These are phyloP conservation scores for Sugiyamaella chiloensis DNA, from an alignment of 805 yeast species.

Conservation along the genomic window DNA sequence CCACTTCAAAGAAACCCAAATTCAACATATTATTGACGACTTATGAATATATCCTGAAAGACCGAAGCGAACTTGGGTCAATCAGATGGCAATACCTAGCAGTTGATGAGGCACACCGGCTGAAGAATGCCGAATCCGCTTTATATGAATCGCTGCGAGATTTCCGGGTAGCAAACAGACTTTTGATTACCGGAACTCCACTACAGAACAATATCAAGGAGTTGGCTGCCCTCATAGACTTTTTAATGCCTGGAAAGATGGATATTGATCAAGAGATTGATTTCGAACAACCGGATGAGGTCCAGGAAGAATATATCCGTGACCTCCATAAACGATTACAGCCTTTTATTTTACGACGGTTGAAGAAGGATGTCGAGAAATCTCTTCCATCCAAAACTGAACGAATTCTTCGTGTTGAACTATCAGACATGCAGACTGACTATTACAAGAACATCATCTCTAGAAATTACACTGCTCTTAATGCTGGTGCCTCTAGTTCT, in stretches of 20 bases:
- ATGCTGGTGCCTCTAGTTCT: conserved; percentile 72
- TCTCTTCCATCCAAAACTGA: conserved; percentile 95
- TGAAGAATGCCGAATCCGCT: conserved; percentile 91
- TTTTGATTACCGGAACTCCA: conserved; percentile 97
- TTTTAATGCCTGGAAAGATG: conserved; percentile 93
- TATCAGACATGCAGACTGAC: conserved; percentile 91
- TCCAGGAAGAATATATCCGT: conserved; percentile 85
- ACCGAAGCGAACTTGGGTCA: conserved; percentile 71
- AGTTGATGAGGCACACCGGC: conserved; percentile 97
- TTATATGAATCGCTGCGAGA: conserved; percentile 81
- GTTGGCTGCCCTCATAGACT: conserved; percentile 89
- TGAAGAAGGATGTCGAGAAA: conserved; percentile 96
- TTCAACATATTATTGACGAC: conserved; percentile 93
- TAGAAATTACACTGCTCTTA: conserved; percentile 85
- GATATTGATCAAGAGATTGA: conserved; percentile 92
- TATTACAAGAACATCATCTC: conserved; percentile 93
- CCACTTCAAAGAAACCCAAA: conserved; percentile 63
- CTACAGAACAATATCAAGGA: conserved; percentile 94
- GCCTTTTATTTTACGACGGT: conserved; percentile 87
- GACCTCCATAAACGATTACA: conserved; percentile 79
- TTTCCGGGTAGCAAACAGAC: conserved; percentile 77
- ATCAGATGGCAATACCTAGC: conserved; percentile 96
- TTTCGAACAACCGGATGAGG: conserved; percentile 81
- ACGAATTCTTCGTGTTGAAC: conserved; percentile 89
- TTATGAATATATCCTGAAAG: conserved; percentile 93